Evolutionary conservation across 441 rosid genomes (phyloP).

Genomic region (Adansonia grandidieri): DNA sequence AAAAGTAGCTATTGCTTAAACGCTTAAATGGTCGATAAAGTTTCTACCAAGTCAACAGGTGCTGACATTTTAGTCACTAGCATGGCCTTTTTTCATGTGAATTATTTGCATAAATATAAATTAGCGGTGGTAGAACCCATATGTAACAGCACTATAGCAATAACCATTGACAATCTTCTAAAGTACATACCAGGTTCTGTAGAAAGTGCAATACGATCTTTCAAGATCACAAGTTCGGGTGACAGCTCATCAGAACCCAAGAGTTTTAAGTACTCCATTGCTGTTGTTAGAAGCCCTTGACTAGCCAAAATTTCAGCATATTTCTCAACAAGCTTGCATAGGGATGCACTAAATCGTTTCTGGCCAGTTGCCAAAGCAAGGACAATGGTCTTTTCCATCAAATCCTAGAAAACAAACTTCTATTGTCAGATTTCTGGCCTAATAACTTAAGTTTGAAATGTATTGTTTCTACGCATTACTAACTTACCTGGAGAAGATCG

Average conservation of each 20-base stretch:
- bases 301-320: constrained; percentile 98
- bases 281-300: constrained; percentile 82
- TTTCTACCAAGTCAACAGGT: background rate
- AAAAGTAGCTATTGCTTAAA: background rate
- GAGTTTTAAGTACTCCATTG: constrained; percentile 55
- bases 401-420: constrained; percentile 61
- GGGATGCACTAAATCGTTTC: constrained; percentile 85
- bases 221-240: constrained; percentile 82
- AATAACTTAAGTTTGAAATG: background rate
- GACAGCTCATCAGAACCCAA: constrained; percentile 59
- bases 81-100: background rate
- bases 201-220: constrained; percentile 83
- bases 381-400: constrained; percentile 99
- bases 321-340: constrained; percentile 97
- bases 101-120: background rate
- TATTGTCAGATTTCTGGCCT: constrained; percentile 23
- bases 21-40: background rate
- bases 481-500: constrained; percentile 31
- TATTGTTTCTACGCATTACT: background rate
- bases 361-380: constrained; percentile 97
- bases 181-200: constrained; percentile 58
- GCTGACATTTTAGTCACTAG: background rate
- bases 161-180: background rate
- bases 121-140: background rate
- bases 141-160: background rate